Base-by-base conservation (phyloP, 129 eudicot species). In the Flaveria sonorensis region DNA sequence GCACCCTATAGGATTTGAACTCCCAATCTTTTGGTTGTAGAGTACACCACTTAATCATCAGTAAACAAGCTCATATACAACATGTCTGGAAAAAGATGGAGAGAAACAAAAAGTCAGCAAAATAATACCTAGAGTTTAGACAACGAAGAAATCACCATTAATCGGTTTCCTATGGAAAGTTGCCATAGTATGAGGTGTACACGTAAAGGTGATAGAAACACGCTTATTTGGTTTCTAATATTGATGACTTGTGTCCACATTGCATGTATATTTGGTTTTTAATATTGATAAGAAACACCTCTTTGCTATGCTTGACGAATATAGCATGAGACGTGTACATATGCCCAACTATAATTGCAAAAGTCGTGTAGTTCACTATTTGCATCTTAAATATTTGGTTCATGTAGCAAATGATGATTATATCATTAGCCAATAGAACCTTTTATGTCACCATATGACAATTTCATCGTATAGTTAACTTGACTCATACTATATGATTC, bases 241-340 rank as follows among this genome's bases (percentile, higher is more conserved):
- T 15, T 42, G 19, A 43, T 3, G 57, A n/a, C 18, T 28, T 3
- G 11, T 62, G 60, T 61, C 71, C 60, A 1, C 76, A 30, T 52
- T n/a, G 48, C 47, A 50, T 7, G 20, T 30, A 36, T 36, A 7
- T 16, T 32, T 32, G 7, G 69, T 63, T 8, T 63, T 32, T 46
- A 10, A 3, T 14, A 46, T 12, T 46, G 51, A 46, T 46, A 46
- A 46, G 15, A 46, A 13, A 46, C 13, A 46, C 51, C 15, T 36
- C 40, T 36, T 19, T 65, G 70, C 9, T 39, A 36, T 30, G 48
- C 46, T 24, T 26, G 40, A 14, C 47, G 10, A 3, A 72, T 36
- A 60, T 59, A 72, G 28, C 13, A 32, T 42, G 69, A 61, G 69
- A 61, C 11, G 2, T 59, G 68, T 72, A 36, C 23, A 10, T 43